These are phyloP conservation scores for Phialophora expanda DNA, from an alignment of 2,329 filamentous ascomycete genomes.

Conservation along the genomic window DNA sequence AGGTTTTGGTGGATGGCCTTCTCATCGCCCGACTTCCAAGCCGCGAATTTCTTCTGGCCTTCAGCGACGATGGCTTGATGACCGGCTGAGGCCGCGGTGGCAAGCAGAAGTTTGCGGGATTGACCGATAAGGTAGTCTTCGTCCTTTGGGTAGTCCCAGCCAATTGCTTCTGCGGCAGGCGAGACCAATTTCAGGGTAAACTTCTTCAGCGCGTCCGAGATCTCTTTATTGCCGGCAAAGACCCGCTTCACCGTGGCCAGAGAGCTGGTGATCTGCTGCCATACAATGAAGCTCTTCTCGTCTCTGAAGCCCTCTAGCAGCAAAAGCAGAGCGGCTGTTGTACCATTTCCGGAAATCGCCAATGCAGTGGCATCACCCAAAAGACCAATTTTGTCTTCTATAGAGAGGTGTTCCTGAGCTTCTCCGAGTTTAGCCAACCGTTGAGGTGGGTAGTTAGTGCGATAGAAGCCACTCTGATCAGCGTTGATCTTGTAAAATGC, in stretches of 20 bases:
- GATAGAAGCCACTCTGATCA: conserved; percentile 85
- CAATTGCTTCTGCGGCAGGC: conserved; percentile 75
- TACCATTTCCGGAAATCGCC: conserved; percentile 83
- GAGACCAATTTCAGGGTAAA: conserved; percentile 78
- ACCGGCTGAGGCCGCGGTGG: conserved; percentile 74
- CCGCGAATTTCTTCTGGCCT: conserved; percentile 76
- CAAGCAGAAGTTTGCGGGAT: conserved; percentile 79
- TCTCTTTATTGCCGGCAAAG: conserved; percentile 75
- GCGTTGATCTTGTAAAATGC: conserved; percentile 96
- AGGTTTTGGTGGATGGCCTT: conserved; percentile 79
- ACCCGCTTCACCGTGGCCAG: conserved; percentile 79
- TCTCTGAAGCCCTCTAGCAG: conserved; percentile 82
- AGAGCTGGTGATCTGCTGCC: conserved; percentile 81
- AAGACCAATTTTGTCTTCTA: conserved; percentile 90
- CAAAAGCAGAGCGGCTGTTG: conserved; percentile 78
- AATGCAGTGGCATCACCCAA: conserved; percentile 88
- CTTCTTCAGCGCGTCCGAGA: conserved; percentile 74
- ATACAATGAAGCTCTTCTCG: conserved; percentile 87
- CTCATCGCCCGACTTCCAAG: conserved; percentile 73
- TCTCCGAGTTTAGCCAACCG: conserved; percentile 80
- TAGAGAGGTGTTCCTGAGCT: conserved; percentile 74
- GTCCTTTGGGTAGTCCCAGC: conserved; percentile 78
- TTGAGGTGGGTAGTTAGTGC: conserved; percentile 88
- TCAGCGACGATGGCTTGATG: conserved; percentile 75
- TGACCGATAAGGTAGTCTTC: conserved; percentile 85